Evolutionary conservation across 192 early-diverging fungal genomes (phyloP), one percentile per base, ranked within the genome.

Genomic region (Gonapodya prolifera): DNA sequence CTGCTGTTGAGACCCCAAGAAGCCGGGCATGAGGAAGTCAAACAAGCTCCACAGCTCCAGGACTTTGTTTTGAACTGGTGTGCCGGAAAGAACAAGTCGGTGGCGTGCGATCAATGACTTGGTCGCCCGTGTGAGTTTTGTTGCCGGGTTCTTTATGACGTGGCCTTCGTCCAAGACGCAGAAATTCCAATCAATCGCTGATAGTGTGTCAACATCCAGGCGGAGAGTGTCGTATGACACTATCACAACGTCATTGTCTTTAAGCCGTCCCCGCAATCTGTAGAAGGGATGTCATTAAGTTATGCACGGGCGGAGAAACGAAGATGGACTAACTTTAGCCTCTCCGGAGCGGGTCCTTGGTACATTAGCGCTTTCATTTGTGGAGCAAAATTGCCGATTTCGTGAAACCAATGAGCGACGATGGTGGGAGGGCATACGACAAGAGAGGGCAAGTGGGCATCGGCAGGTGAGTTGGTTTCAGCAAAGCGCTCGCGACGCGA

Each of bases 21-120:
- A 98, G 1, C 96, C 98, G 1, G 98, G 98, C 96, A 99, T 98
- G 79, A 99, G 80, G 81, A 97, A 99, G 80, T 98, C 96, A 81
- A 98, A 98, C 77, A 99, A 82, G 2, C 95, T 96, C 98, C 96
- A 98, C 77, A 99, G 85, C 82, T 99, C 98, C 1, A 97, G 78
- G 2, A 97, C 95, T 81, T 97, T 98, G 83, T 99, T 99, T 84
- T 96, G 96, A 77, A 99, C 93, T 0, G 98, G 98, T 29, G 96
- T 99, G 33, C 98, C 98, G 1, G 96, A 98, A 35, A 99, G 86
- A 36, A 99, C 96, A 32, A 98, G 82, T 0, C 96, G 90, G 75
- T 97, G 93, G 34, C 91, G 91, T 0, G 95, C 94, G 35, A 85
- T 86, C 33, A 98, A 81, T n/a, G 90, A 85, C 81, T 98, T 98